Evolutionary conservation across 1,284 basidiomycete species (phyloP), one percentile per base, ranked within the genome.

Genomic region (Rhodotorula sp.): DNA sequence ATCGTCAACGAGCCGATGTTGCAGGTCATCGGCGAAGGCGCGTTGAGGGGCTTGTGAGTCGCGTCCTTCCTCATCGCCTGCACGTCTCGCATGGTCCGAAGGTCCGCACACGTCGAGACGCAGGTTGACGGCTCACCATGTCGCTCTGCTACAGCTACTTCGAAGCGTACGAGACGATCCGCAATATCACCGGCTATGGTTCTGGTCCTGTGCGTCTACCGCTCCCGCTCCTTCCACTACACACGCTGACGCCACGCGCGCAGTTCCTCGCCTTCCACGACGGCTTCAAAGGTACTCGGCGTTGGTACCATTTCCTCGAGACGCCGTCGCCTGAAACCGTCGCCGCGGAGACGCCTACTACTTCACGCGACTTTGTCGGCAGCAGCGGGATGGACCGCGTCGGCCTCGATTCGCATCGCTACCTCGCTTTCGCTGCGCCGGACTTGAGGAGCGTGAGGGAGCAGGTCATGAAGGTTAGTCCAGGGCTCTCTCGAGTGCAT

Each of bases 361-460:
- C 20, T 4, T 37, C 50, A 51, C 28, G 20, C 24, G 37, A 44
- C 37, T 44, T 44, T 44, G 40, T 44, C 11, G 40, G 30, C 28
- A 15, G 15, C 24, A 64, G 82, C 82, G 68, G 90, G 86, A 87
- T 85, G 7, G 89, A 89, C 76, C 89, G 91, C 65, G 80, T 89
- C 64, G 82, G 87, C 31, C 81, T 96, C 48, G 93, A 94, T 59
- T 84, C 85, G 40, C 87, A 92, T 60, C 89, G 74, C 31, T 80
- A 80, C 65, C 60, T 78, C 22, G 69, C 68, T 30, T 77, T 77
- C 61, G 31, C 64, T 7, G 68, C 67, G 34, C 73, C 75, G 22
- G 73, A 77, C 58, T 44, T 61, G 51, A 46, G 71, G n/a, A 48
- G 65, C 5, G 60, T 75, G 18, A 7, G 57, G 16, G 62, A 70